Evolutionary conservation across 2,329 filamentous ascomycete species (phyloP).

Genomic region (Xylaria multiplex): DNA sequence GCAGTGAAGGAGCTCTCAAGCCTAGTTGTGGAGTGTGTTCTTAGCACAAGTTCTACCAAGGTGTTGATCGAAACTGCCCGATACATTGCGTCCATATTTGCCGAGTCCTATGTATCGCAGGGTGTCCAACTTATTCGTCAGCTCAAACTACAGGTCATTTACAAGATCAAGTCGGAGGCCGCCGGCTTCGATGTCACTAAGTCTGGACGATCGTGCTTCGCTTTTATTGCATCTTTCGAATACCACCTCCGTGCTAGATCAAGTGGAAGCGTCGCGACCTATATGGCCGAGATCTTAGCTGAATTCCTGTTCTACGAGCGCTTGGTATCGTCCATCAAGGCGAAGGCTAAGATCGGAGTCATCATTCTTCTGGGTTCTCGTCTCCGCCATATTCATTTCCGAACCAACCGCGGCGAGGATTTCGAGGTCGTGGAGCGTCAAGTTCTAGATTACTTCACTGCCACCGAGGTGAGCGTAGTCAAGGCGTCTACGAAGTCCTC

Average conservation of each 20-base stretch:
- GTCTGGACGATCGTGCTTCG: slow-evolving; percentile 29
- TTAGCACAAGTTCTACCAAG: slow-evolving; percentile 30
- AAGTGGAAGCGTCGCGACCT: slow-evolving; percentile 27
- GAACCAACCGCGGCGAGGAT: slow-evolving; percentile 24
- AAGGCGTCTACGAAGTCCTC: slow-evolving; percentile 23
- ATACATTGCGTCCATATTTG: slow-evolving; percentile 27
- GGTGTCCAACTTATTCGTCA: slow-evolving; percentile 33
- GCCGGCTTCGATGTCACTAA: slow-evolving; percentile 28
- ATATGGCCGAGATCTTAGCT: slow-evolving; percentile 33
- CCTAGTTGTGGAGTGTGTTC: slow-evolving; percentile 19
- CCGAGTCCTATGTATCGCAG: slow-evolving; percentile 22
- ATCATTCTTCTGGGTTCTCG: slow-evolving; percentile 33
- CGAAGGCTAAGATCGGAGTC: slow-evolving; percentile 27
- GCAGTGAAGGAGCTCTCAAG: slow-evolving; percentile 29
- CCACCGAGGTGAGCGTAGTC: slow-evolving; percentile 24
- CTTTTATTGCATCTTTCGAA: slow-evolving; percentile 34
- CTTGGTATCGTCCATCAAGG: slow-evolving; percentile 27
- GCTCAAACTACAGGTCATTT: slow-evolving; percentile 34
- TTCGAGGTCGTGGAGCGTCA: slow-evolving; percentile 32
- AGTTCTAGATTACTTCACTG: slow-evolving; percentile 30
- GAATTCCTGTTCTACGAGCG: slow-evolving; percentile 36
- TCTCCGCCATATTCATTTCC: slow-evolving; percentile 28
- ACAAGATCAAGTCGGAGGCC: slow-evolving; percentile 25
- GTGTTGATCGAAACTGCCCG: slow-evolving; percentile 32
- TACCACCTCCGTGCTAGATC: slow-evolving; percentile 25